Evolutionary conservation across 1,284 basidiomycete species (phyloP).

Genomic region (Singerocomus inundabilis): DNA sequence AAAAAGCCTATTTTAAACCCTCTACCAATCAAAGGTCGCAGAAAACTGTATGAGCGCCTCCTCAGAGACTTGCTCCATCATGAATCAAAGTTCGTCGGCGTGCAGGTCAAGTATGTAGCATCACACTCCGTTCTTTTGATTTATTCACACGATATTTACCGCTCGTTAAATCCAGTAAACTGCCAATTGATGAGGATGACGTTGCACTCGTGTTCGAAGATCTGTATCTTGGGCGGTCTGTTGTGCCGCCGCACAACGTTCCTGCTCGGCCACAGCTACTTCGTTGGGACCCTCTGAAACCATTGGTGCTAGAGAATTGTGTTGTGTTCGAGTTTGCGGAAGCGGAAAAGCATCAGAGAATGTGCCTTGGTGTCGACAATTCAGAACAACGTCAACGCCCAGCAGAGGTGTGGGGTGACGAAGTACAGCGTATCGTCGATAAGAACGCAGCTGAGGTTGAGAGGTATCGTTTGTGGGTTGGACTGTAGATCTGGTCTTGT

Average conservation of each 20-base stretch:
- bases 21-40: conserved; percentile 78
- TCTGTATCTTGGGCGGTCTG: conserved; percentile 75
- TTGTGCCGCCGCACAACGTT: conserved; percentile 72
- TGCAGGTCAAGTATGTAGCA: conserved; percentile 48
- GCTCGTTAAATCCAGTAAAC: conserved; percentile 48
- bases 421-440: conserved; percentile 54
- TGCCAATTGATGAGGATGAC: conserved; percentile 81
- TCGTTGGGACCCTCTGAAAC: conserved; percentile 73
- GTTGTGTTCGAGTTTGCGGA: conserved; percentile 79
- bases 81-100: conserved; percentile 63
- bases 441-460: conserved; percentile 51
- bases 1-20: conserved; percentile 81
- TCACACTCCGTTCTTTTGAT: neutral
- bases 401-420: conserved; percentile 64
- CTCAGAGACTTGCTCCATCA: conserved; percentile 71
- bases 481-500: conserved; percentile 13
- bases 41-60: conserved; percentile 82
- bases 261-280: conserved; percentile 70
- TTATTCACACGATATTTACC: neutral
- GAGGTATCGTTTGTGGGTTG: conserved; percentile 46
- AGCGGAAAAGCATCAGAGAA: conserved; percentile 63
- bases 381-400: conserved; percentile 34
- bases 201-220: conserved; percentile 86
- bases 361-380: conserved; percentile 39
- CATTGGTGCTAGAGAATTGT: conserved; percentile 72